These are phyloP conservation scores for Metroxylon sagu DNA, from an alignment of 176 grass and related monocot species.

Conservation along the genomic window DNA sequence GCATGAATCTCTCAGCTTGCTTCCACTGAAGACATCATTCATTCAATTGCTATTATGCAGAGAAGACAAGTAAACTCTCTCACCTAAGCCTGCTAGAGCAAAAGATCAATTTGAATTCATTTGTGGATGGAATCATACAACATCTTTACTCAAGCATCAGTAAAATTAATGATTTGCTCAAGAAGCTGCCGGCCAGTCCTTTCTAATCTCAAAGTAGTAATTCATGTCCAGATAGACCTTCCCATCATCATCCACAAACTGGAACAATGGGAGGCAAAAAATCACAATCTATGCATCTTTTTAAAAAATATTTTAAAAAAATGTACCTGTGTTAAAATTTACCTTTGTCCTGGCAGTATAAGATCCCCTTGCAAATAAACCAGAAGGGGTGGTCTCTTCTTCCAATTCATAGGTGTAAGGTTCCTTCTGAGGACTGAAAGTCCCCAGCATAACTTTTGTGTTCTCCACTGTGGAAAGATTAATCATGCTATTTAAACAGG, in stretches of 20 bases:
- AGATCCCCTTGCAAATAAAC: conserved; percentile 70
- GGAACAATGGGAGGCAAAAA: not conserved
- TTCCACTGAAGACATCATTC: too few relatives aligned
- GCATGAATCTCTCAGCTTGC: too few relatives aligned
- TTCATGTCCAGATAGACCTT: conserved; percentile 80
- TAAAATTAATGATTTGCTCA: too few relatives aligned
- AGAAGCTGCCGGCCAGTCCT: conserved; percentile 42
- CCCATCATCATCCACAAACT: conserved; percentile 88
- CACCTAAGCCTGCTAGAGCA: too few relatives aligned
- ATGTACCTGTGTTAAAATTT: not conserved
- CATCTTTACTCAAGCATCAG: too few relatives aligned
- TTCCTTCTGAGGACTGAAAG: conserved; percentile 83
- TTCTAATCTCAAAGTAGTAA: conserved; percentile 90
- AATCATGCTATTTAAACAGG: too few relatives aligned
- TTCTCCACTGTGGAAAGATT: conserved; percentile 50
- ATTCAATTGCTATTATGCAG: too few relatives aligned
- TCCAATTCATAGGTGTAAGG: conserved; percentile 61
- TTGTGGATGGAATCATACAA: too few relatives aligned
- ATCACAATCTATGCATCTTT: not conserved
- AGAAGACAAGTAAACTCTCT: too few relatives aligned
- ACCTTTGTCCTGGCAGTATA: conserved; percentile 83
- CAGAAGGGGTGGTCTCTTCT: conserved; percentile 79
- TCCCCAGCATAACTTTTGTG: conserved; percentile 83
- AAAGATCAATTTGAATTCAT: too few relatives aligned
- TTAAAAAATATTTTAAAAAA: not conserved